Evolutionary conservation across 257 asterid species (phyloP), one percentile per base, ranked within the genome.

Genomic region (Jacaranda mimosifolia): DNA sequence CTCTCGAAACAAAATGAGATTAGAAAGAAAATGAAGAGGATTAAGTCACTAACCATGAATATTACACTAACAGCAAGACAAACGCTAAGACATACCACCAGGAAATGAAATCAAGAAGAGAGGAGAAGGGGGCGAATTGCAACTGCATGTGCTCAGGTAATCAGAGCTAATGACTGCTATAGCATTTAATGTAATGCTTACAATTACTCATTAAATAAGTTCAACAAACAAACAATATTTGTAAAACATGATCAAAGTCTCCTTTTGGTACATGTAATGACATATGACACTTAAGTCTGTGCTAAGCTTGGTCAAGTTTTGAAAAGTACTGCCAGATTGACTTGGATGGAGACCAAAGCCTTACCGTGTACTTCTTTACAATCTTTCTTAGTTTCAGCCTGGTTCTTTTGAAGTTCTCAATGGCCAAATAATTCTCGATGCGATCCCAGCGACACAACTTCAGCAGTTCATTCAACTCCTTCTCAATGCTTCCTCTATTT

Each of bases 381-480:
- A 91, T 89, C 87, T 89, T 93, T 73, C 83, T 89, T 68, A 93
- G 80, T 86, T 96, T 91, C 84, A 86, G 90, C 84, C 98, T 86
- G 70, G 88, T 85, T 82, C 82, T 88, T 83, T 84, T 91, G 65
- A 90, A 89, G 82, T 77, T 88, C 75, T 90, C 99, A 79, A 90
- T 70, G 77, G 88, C 86, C 58, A 82, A 57, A 82, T 82, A 67
- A 83, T 72, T 89, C 70, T 91, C 96, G 15, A 74, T 51, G 62
- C 85, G 90, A 77, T 89, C 96, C 99, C 98, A 93, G 21, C 91
- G 87, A 69, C 96, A 86, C 83, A 91, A 79, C 81, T 90, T 90
- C 82, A 86, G 82, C 79, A 87, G 88, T 67, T 87, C 97, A 80
- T 89, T 84, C 91, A 96, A 80, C 86, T 96, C 96, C 76, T 55